phyloP scores from a whole-genome alignment of 306 rosid genomes.

The Corylus avellana region DNA sequence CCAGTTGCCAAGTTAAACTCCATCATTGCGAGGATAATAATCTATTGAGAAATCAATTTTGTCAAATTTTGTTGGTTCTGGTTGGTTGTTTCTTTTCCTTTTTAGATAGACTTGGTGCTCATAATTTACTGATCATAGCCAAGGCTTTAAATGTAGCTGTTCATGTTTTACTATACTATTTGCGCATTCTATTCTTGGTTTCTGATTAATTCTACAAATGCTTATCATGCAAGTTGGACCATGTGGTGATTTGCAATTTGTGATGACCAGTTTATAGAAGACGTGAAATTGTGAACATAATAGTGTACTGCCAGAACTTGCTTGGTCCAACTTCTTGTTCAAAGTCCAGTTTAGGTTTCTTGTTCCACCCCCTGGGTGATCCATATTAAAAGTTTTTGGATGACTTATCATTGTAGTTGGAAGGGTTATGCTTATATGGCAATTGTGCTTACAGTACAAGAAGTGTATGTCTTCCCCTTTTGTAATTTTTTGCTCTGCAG shows the following conservation, averaged over 20 bases:
- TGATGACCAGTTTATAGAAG: not conserved
- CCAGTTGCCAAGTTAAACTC: not conserved
- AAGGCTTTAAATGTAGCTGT: too few relatives aligned
- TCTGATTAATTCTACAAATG: not conserved
- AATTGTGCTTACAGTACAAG: not conserved
- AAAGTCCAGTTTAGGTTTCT: not conserved
- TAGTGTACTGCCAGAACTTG: not conserved
- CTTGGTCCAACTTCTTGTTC: not conserved
- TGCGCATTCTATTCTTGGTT: not conserved
- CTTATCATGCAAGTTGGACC: not conserved
- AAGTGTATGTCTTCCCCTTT: conserved; percentile 19
- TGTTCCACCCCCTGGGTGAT: not conserved
- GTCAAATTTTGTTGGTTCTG: too few relatives aligned
- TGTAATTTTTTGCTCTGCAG: conserved; percentile 38
- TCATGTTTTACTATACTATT: too few relatives aligned
- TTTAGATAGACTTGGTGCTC: too few relatives aligned
- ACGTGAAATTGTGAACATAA: not conserved
- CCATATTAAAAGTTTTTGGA: not conserved
- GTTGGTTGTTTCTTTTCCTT: too few relatives aligned
- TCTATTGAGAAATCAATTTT: too few relatives aligned
- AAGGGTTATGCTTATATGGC: not conserved
- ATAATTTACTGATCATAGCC: too few relatives aligned
- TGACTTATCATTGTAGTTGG: not conserved
- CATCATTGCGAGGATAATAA: not conserved
- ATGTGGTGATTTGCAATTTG: not conserved